Evolutionary conservation across 2,329 filamentous ascomycete genomes (phyloP).

Genomic region (Trichoderma simmonsii): DNA sequence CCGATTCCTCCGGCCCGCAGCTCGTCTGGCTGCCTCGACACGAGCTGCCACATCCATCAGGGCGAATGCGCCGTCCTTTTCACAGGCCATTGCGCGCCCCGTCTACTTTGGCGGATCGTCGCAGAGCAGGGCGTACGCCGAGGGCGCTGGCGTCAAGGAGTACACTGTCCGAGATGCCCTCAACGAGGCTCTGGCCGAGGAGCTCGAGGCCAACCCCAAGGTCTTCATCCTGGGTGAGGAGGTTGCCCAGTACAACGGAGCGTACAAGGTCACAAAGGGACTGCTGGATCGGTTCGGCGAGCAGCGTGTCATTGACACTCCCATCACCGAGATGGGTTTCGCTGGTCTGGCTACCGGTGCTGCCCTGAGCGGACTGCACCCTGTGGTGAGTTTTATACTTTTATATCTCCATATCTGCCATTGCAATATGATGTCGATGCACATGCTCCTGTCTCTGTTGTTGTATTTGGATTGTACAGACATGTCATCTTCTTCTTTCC

Average conservation of each 20-base stretch:
- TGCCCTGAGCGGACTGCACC: conserved; percentile 89
- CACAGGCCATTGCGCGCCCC: conserved; percentile 38
- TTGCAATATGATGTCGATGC: background rate
- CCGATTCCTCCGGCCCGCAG: conserved; percentile 50
- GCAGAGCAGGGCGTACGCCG: conserved; percentile 56
- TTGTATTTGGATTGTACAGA: background rate
- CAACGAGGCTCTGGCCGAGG: conserved; percentile 96
- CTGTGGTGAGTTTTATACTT: conserved; percentile 67
- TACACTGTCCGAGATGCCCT: conserved; percentile 96
- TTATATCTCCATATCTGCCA: background rate
- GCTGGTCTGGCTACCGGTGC: conserved; percentile 89
- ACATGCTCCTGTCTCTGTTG: background rate
- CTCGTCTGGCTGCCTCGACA: conserved; percentile 46
- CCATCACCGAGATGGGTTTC: conserved; percentile 98
- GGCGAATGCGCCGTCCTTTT: conserved; percentile 35
- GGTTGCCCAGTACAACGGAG: conserved; percentile 99
- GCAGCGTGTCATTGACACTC: conserved; percentile 95
- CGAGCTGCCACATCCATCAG: conserved; percentile 34
- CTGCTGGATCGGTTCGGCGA: conserved; percentile 95
- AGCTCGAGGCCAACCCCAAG: conserved; percentile 91
- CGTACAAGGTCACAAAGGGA: conserved; percentile 99
- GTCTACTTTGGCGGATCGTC: conserved; percentile 38
- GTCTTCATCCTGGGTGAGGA: conserved; percentile 97
- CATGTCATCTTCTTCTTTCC: background rate
- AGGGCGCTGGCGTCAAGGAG: conserved; percentile 69